Evolutionary conservation across 441 rosid genomes (phyloP).

Genomic region (Eruca vesicaria): DNA sequence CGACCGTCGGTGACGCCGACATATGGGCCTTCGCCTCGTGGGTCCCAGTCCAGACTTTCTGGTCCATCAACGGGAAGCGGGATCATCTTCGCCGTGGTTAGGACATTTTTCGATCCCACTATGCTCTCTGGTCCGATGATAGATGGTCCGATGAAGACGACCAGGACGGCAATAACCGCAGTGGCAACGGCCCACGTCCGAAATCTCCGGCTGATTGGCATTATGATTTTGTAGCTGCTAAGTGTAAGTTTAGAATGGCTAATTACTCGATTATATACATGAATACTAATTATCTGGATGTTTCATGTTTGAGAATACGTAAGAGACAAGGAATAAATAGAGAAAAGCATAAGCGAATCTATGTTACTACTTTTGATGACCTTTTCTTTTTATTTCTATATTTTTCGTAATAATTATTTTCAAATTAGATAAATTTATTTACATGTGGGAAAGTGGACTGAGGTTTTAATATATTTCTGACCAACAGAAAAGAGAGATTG

Average conservation of each 20-base stretch:
- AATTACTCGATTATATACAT: constrained; percentile 13
- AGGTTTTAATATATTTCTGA: not conserved
- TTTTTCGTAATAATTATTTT: not conserved
- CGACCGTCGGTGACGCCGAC: constrained; percentile 37
- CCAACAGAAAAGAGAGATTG: not conserved
- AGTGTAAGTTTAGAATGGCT: constrained; percentile 1
- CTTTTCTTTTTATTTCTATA: not conserved
- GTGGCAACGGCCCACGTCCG: constrained; percentile 8
- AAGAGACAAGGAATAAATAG: constrained; percentile 4
- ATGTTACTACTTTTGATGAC: not conserved
- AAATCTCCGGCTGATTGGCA: constrained; percentile 15
- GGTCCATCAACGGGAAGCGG: constrained; percentile 39
- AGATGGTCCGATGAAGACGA: constrained; percentile 16
- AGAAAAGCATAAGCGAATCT: constrained; percentile 18
- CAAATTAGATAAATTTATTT: not conserved
- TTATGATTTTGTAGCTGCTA: constrained; percentile 8
- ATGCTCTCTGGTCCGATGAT: constrained; percentile 39
- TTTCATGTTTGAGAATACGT: constrained; percentile 22
- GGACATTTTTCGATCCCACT: constrained; percentile 33
- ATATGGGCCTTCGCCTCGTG: constrained; percentile 38
- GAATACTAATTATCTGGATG: not conserved
- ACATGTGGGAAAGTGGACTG: not conserved
- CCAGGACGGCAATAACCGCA: constrained; percentile 22
- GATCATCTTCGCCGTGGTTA: constrained; percentile 34
- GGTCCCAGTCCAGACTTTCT: constrained; percentile 37